A percentile compares a stretch with the other conserved stretches of the same genome.
Evolutionary conservation across 148 eudicot species (phyloP).

Genomic region (Linanthus parryae): DNA sequence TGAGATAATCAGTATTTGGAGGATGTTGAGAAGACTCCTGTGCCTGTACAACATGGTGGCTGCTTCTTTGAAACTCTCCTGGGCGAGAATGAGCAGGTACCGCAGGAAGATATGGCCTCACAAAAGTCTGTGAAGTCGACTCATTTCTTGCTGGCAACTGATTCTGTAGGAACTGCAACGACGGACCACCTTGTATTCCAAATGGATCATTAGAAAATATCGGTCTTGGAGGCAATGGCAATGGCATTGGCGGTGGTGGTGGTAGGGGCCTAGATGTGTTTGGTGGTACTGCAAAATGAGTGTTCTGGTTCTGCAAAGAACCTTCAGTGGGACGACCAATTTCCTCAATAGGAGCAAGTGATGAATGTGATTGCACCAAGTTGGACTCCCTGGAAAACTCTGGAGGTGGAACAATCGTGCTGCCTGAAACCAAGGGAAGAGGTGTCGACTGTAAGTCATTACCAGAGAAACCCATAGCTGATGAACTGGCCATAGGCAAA

Average conservation of each 20-base stretch:
- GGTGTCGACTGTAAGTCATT: not conserved
- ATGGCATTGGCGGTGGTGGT: slow-evolving; percentile 45
- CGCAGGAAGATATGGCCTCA: slow-evolving; percentile 28
- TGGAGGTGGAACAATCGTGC: slow-evolving; percentile 1
- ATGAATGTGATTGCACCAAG: not conserved
- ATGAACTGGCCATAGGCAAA: not conserved
- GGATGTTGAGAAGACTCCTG: slow-evolving; percentile 21
- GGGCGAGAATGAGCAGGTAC: slow-evolving; percentile 30
- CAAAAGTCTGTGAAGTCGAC: slow-evolving; percentile 24
- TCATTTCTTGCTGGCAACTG: slow-evolving; percentile 37
- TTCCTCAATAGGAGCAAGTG: no score
- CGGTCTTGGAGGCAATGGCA: slow-evolving; percentile 39
- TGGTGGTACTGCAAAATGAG: slow-evolving; percentile 35
- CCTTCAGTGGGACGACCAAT: slow-evolving; percentile 23
- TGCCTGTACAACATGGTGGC: slow-evolving; percentile 20
- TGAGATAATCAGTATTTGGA: slow-evolving; percentile 11
- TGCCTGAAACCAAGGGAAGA: not conserved
- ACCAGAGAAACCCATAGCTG: not conserved
- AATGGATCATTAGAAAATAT: slow-evolving; percentile 19
- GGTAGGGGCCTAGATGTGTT: slow-evolving; percentile 39
- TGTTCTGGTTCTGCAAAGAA: slow-evolving; percentile 36
- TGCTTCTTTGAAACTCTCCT: slow-evolving; percentile 33
- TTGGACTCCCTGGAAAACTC: slow-evolving; percentile 5
- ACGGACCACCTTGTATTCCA: slow-evolving; percentile 24
- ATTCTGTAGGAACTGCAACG: slow-evolving; percentile 45